Evolutionary conservation across 192 early-diverging fungal genomes (phyloP).

Genomic region (Rhizophagus sp.): DNA sequence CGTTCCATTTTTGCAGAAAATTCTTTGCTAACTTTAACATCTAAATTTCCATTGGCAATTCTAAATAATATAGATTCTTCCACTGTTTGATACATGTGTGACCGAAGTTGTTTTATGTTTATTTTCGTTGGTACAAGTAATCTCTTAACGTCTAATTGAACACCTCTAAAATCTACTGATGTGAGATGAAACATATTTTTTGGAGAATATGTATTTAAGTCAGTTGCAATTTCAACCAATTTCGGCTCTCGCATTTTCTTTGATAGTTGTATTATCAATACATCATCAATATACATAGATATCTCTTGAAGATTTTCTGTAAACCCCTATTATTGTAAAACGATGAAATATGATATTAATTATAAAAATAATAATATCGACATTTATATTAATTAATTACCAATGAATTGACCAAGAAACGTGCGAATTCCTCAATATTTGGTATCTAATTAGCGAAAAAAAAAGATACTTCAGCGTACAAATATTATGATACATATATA

Average conservation of each 20-base stretch:
- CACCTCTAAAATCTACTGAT: slow-evolving; percentile 57
- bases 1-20: slow-evolving; percentile 79
- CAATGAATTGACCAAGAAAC: slow-evolving; percentile 63
- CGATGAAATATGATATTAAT: too few species aligned
- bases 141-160: slow-evolving; percentile 56
- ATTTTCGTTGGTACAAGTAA: slow-evolving; percentile 33
- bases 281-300: slow-evolving; percentile 64
- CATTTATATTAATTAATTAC: slow-evolving; percentile 28
- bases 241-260: slow-evolving; percentile 67
- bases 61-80: slow-evolving; percentile 66
- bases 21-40: slow-evolving; percentile 54
- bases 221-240: slow-evolving; percentile 55
- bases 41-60: slow-evolving; percentile 63
- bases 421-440: slow-evolving; percentile 58
- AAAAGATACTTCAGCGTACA: slow-evolving; percentile 45
- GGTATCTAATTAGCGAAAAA: slow-evolving; percentile 36
- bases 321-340: slow-evolving; percentile 66
- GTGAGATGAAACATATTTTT: slow-evolving; percentile 71
- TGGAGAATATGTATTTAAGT: slow-evolving; percentile 57
- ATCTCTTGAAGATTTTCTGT: slow-evolving; percentile 71
- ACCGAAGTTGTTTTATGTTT: neutral
- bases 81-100: slow-evolving; percentile 12
- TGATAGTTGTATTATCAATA: slow-evolving; percentile 54
- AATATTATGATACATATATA: neutral
- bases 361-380: too few species aligned